Conservation (phyloP, 2,329 filamentous ascomycete species). For the Coniochaeta sp. region DNA sequence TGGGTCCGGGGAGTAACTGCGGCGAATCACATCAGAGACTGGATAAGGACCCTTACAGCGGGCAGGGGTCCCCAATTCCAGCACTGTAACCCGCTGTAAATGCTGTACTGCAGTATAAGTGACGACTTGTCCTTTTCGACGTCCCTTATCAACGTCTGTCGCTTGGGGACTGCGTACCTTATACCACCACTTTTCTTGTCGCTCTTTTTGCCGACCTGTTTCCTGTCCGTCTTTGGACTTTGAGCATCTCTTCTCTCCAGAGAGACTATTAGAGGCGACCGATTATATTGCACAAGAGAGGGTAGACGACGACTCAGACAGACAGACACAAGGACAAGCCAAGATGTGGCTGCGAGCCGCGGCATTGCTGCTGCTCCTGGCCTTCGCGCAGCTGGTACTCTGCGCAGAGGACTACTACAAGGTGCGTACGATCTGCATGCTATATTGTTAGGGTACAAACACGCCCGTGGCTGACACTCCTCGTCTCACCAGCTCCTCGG, state of each 20-base stretch:
- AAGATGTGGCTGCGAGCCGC: constrained; percentile 46
- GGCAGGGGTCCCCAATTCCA: neutral
- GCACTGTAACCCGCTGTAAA: constrained; percentile 16
- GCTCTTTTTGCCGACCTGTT: neutral
- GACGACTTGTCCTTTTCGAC: neutral
- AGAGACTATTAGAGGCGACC: neutral
- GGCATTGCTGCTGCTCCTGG: constrained; percentile 43
- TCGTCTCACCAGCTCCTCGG: constrained; percentile 76
- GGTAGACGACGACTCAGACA: neutral
- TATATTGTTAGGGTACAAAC: too few species aligned
- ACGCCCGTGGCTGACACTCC: constrained; percentile 3
- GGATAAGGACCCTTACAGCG: neutral
- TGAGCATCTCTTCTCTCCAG: neutral
- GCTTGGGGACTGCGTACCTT: neutral
- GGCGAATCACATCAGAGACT: neutral
- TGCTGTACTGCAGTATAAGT: constrained; percentile 1
- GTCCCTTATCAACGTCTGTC: neutral
- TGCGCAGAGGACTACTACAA: constrained; percentile 75
- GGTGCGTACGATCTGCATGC: constrained; percentile 29
- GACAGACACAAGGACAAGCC: neutral
- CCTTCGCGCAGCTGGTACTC: constrained; percentile 44
- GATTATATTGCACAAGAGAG: neutral
- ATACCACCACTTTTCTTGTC: neutral
- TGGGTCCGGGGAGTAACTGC: neutral
- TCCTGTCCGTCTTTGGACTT: neutral